Evolutionary conservation across 2,329 filamentous ascomycete species (phyloP), one percentile per base, ranked within the genome.

Genomic region (Penicillium oxalicum): DNA sequence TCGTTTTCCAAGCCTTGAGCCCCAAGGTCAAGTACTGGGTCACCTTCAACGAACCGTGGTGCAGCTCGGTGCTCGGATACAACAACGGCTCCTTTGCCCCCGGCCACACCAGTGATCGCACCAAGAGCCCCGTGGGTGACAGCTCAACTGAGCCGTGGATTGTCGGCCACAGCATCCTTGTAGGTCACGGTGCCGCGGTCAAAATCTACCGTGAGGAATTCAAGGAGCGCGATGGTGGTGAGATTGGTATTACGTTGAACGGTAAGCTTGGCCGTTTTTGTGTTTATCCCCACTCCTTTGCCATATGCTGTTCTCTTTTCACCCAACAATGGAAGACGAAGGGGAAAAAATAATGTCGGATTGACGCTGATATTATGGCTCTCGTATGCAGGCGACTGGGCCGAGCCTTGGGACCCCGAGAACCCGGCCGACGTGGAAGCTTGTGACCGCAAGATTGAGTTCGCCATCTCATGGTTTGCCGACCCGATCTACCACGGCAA

Each of bases 41-140:
- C 68, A 93, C 88, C 26, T 89, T 91, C 73, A 93, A 93, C 67
- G 88, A 95, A 74, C 89, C 89, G 3, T 93, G 87, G 83, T 94
- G 88, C 71, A 87, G 82, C 55, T 82, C 85, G 45, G 84, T 93
- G 52, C 77, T 93, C 37, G 88, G 88, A 33, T 93, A 91, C 71
- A 86, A 79, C 63, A 81, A 79, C 37, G 89, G 89, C 27, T 74
- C 82, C 53, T 90, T 91, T 64, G 89, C 89, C 9, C 89, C 89
- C 0, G 89, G 89, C n/a, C 84, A 81, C 63, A 88, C 84, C 5
- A 89, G 86, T 58, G 84, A 93, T 70, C 81, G 87, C 54, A 77
- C 65, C 51, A 87, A 84, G 76, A 88, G 79, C 44, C 61, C 80
- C 2, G 79, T 83, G 39, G 88, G 88, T 26, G 87, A 93, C 71